These are phyloP conservation scores for Arbutus unedo DNA, from an alignment of 148 eudicot species.

Conservation along the genomic window DNA sequence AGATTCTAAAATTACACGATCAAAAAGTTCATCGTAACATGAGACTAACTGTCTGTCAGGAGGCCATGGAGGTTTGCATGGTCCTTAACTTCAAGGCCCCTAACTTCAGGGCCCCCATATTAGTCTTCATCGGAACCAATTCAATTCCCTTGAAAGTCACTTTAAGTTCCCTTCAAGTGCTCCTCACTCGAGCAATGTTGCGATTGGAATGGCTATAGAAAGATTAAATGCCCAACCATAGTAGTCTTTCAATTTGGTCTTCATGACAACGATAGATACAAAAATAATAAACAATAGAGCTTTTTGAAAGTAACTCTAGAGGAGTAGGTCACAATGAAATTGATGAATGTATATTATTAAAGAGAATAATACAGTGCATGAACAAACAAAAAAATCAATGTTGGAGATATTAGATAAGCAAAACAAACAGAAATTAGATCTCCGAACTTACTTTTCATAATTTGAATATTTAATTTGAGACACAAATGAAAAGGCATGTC, in stretches of 20 bases:
- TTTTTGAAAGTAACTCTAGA: background rate
- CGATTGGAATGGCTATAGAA: background rate
- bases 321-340: background rate
- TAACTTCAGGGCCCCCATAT: background rate
- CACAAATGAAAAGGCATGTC: constrained; percentile 64
- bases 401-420: background rate
- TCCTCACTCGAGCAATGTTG: background rate
- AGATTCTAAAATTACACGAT: background rate
- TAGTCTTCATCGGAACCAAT: background rate
- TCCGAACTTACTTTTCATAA: constrained; percentile 54
- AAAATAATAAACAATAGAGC: background rate
- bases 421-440: constrained; percentile 12
- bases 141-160: background rate
- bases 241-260: background rate
- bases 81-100: background rate
- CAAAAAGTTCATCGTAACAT: background rate
- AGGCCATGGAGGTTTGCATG: background rate
- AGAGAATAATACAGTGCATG: background rate
- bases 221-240: background rate
- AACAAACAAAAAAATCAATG: background rate
- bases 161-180: background rate
- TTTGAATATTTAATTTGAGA: constrained; percentile 52
- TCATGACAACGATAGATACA: background rate
- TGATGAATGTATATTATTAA: background rate
- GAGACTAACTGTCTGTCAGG: background rate